Evolutionary conservation across 805 yeast species (phyloP).

Genomic region (Saccharomycopsis sp.): DNA sequence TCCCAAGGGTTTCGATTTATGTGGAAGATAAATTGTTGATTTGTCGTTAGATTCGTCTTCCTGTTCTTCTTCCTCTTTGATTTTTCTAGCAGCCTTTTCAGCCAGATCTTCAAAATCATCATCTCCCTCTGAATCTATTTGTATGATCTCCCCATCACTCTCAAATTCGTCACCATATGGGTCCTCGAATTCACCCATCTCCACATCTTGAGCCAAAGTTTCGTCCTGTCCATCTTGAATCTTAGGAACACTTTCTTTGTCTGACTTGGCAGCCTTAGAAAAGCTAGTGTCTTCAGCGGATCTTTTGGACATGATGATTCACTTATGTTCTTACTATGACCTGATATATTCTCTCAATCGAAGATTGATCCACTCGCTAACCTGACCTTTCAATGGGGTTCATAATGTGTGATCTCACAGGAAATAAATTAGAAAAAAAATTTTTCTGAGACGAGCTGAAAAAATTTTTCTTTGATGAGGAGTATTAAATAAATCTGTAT

Average conservation of each 20-base stretch:
- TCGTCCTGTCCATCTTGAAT: conserved; percentile 30
- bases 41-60: conserved; percentile 25
- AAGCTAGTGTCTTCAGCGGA: conserved; percentile 33
- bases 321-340: neutral
- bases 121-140: conserved; percentile 59
- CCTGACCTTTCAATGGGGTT: too few species aligned
- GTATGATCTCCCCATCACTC: conserved; percentile 84
- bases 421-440: too few species aligned
- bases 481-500: neutral
- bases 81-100: conserved; percentile 20
- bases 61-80: conserved; percentile 24
- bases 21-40: conserved; percentile 71
- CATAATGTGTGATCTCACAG: neutral
- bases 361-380: too few species aligned
- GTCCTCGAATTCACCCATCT: conserved; percentile 83
- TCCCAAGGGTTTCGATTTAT: conserved; percentile 81
- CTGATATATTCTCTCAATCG: neutral
- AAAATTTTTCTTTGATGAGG: neutral
- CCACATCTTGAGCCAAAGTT: conserved; percentile 39
- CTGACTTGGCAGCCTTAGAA: conserved; percentile 30
- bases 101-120: conserved; percentile 33
- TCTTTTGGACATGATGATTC: conserved; percentile 45
- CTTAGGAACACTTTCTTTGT: conserved; percentile 36
- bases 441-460: neutral
- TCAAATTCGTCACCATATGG: conserved; percentile 88